Evolutionary conservation across 768 basidiomycete genomes (phyloP).

Genomic region (Suillus decipiens): DNA sequence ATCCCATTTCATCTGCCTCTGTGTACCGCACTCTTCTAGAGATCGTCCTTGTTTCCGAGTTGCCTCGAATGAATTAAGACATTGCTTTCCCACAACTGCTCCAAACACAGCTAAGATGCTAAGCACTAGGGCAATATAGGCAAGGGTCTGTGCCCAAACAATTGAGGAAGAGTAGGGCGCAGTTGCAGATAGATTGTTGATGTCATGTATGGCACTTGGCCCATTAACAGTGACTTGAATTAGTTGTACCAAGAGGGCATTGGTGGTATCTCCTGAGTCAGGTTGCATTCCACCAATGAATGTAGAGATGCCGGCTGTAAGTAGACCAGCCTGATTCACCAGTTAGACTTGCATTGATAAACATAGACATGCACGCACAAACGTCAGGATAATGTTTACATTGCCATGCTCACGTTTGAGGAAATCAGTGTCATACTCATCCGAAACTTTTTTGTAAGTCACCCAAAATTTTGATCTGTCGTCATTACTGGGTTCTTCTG

Average conservation of each 20-base stretch:
- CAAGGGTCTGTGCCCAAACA: not conserved
- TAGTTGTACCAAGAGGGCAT: slow-evolving; percentile 20
- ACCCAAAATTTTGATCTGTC: slow-evolving; percentile 13
- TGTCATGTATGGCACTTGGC: not conserved
- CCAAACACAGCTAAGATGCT: not conserved
- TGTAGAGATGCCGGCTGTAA: slow-evolving; percentile 37
- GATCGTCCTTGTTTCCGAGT: not conserved
- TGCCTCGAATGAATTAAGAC: not conserved
- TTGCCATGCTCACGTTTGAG: slow-evolving; percentile 14
- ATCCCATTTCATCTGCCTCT: not conserved
- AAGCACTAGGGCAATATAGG: not conserved
- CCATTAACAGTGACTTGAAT: not conserved
- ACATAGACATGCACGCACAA: slow-evolving; percentile 14
- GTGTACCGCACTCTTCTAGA: not conserved
- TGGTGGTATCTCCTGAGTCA: slow-evolving; percentile 25
- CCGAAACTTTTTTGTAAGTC: slow-evolving; percentile 13
- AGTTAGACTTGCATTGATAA: not conserved
- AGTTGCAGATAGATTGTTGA: not conserved
- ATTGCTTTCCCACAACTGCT: not conserved
- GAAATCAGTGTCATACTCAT: slow-evolving; percentile 16
- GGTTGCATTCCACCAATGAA: slow-evolving; percentile 37
- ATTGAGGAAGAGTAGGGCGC: not conserved
- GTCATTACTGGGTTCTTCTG: slow-evolving; percentile 6
- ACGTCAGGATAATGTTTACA: slow-evolving; percentile 21
- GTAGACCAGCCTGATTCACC: slow-evolving; percentile 37